phyloP scores from a whole-genome alignment of 2,329 filamentous ascomycete genomes.

The Fusarium tanahbumbuense region DNA sequence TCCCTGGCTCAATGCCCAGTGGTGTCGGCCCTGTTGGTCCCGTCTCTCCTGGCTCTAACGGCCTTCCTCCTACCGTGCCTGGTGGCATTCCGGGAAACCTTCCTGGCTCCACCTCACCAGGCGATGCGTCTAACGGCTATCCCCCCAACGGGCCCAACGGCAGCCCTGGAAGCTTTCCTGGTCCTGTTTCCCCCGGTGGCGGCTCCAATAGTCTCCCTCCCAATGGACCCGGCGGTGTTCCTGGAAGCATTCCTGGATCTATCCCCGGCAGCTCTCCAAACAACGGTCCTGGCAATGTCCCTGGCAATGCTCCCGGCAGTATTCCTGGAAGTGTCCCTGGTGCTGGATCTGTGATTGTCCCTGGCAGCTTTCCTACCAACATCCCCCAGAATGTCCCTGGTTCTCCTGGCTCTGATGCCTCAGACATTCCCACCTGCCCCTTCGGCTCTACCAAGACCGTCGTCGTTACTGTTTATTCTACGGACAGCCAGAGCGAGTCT shows the following conservation, averaged over 20 bases:
- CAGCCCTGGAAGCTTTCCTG: slow-evolving; percentile 20
- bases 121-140: slow-evolving; percentile 23
- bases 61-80: slow-evolving; percentile 21
- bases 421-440: slow-evolving; percentile 54
- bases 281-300: not conserved
- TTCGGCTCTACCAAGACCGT: slow-evolving; percentile 57
- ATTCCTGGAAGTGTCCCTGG: slow-evolving; percentile 12
- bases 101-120: slow-evolving; percentile 13
- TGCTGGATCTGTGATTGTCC: too few relatives aligned
- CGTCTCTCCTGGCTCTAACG: slow-evolving; percentile 21
- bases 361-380: too few relatives aligned
- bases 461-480: slow-evolving; percentile 60
- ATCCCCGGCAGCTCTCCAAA: slow-evolving; percentile 12
- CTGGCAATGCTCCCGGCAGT: too few relatives aligned
- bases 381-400: slow-evolving; percentile 21
- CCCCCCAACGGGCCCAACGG: slow-evolving; percentile 19
- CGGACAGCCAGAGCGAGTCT: slow-evolving; percentile 43
- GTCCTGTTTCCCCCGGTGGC: slow-evolving; percentile 15
- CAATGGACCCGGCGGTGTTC: slow-evolving; percentile 8
- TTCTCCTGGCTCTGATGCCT: slow-evolving; percentile 5
- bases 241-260: slow-evolving; percentile 20
- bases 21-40: slow-evolving; percentile 10
- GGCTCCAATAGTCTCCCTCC: slow-evolving; percentile 30
- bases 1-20: slow-evolving; percentile 32
- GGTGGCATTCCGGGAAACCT: slow-evolving; percentile 4